phyloP scores from a whole-genome alignment of 2,329 filamentous ascomycete species.

The Didymella glomerata region DNA sequence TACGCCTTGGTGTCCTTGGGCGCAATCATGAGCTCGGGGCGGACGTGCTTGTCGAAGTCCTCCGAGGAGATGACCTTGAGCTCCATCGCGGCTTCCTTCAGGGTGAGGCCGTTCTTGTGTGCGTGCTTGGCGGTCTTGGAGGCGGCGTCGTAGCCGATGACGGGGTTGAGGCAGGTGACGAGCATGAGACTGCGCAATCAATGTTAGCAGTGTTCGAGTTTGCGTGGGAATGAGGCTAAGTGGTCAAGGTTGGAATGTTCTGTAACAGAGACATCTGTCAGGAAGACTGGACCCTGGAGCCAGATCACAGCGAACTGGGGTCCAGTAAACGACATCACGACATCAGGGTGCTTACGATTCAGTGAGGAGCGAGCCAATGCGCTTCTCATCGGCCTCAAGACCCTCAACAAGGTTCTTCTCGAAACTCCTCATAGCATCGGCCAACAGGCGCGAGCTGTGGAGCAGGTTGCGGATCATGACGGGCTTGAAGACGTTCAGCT shows the following conservation, averaged over 20 bases:
- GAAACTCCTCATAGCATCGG: constrained; percentile 94
- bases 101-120: constrained; percentile 94
- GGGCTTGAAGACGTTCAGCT: constrained; percentile 99
- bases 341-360: constrained; percentile 74
- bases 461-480: constrained; percentile 94
- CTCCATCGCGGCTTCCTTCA: constrained; percentile 94
- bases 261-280: no score
- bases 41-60: constrained; percentile 89
- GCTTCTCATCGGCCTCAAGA: constrained; percentile 90
- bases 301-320: no score
- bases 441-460: constrained; percentile 86
- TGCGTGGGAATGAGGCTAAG: background rate
- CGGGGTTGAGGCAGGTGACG: constrained; percentile 74
- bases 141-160: constrained; percentile 45
- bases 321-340: background rate
- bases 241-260: no score
- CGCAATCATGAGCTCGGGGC: constrained; percentile 93
- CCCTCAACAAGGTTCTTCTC: constrained; percentile 91
- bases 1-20: constrained; percentile 65
- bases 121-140: constrained; percentile 70
- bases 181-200: constrained; percentile 79
- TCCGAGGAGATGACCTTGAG: constrained; percentile 85
- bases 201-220: constrained; percentile 20
- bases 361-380: constrained; percentile 88
- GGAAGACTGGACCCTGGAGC: no score